Evolutionary conservation across 192 early-diverging fungal genomes (phyloP).

Genomic region (Backusella tarrabulga): DNA sequence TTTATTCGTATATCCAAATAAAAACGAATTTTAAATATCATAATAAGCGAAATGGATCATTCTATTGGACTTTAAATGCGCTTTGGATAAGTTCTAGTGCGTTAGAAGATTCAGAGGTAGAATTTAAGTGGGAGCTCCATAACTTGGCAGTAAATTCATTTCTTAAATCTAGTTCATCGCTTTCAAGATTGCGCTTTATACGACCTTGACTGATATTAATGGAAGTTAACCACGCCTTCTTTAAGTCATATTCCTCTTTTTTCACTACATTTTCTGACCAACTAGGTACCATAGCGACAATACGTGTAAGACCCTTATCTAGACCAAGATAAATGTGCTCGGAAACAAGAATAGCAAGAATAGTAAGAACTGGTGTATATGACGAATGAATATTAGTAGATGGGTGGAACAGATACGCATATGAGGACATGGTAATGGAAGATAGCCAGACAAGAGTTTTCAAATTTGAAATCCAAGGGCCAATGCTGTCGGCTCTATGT

Average conservation of each 20-base stretch:
- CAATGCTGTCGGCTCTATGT: slow-evolving; percentile 32
- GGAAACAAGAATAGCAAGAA: slow-evolving; percentile 32
- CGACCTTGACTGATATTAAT: not conserved
- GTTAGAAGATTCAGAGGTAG: not conserved
- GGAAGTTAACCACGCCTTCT: slow-evolving; percentile 34
- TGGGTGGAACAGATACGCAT: slow-evolving; percentile 53
- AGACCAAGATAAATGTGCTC: slow-evolving; percentile 39
- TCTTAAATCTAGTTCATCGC: not conserved
- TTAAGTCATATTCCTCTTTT: slow-evolving; percentile 39
- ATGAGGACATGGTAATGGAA: slow-evolving; percentile 56
- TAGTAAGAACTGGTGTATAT: slow-evolving; percentile 29
- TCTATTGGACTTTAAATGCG: not conserved
- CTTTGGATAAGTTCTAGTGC: slow-evolving; percentile 1
- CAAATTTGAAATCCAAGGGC: slow-evolving; percentile 41
- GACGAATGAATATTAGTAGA: slow-evolving; percentile 31
- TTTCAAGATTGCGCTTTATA: not conserved
- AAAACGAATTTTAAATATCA: not conserved
- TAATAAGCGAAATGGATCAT: not conserved
- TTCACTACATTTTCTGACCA: slow-evolving; percentile 30
- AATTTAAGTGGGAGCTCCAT: not conserved
- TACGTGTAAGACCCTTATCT: slow-evolving; percentile 13
- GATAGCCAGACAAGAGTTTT: slow-evolving; percentile 51
- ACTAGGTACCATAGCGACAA: slow-evolving; percentile 22
- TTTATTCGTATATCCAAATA: not conserved
- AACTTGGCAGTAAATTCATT: not conserved